Conservation (phyloP, 768 basidiomycete genomes). For the Tulasnella sp. region DNA sequence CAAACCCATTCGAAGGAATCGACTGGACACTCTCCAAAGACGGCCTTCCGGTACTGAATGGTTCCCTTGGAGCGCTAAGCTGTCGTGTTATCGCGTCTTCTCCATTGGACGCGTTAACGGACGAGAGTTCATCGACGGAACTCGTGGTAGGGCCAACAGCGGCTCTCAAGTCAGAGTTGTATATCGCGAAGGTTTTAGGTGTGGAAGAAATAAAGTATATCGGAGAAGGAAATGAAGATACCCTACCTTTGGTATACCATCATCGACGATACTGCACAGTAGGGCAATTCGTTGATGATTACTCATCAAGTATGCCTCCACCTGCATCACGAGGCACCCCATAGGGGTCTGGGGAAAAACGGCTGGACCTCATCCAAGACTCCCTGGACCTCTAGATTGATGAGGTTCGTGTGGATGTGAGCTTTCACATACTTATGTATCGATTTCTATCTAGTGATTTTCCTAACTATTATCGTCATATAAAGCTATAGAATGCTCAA, state of each 20-base stretch:
- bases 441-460: no score
- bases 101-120: conserved; percentile 39
- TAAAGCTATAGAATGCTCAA: no score
- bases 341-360: no score
- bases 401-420: no score
- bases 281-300: no score
- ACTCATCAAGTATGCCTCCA: no score
- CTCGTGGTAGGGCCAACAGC: background rate
- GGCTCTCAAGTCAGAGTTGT: conserved; percentile 46
- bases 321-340: no score
- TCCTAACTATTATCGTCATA: no score
- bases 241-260: conserved; percentile 51
- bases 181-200: conserved; percentile 62
- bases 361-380: no score
- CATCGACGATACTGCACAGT: conserved; percentile 46
- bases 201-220: conserved; percentile 35
- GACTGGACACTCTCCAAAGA: conserved; percentile 34
- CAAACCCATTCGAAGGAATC: conserved; percentile 36
- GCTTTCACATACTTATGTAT: no score
- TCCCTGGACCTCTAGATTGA: no score
- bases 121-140: background rate
- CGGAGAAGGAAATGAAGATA: conserved; percentile 21
- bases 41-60: conserved; percentile 46
- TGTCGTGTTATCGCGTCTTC: conserved; percentile 57
- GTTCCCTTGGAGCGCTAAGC: conserved; percentile 54